A percentile compares a stretch with the other conserved stretches of the same genome.
Conservation (phyloP, 2,329 filamentous ascomycete genomes). For the Ophiocordyceps sinensis region DNA sequence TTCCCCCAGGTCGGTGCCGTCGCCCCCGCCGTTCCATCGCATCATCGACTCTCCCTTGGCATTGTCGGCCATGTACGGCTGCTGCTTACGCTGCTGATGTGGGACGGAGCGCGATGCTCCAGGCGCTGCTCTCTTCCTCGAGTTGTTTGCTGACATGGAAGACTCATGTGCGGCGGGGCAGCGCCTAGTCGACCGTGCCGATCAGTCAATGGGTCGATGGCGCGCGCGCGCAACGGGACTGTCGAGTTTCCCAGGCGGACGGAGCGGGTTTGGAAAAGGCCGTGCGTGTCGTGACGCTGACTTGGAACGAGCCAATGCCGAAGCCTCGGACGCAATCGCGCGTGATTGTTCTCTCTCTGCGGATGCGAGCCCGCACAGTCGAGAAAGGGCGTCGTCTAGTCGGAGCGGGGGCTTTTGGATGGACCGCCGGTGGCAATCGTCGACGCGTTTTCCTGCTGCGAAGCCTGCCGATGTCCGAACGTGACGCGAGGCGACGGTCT, state of each 20-base stretch:
- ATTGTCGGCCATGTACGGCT: slow-evolving; percentile 28
- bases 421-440: too few species aligned
- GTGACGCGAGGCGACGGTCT: too few species aligned
- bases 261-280: not conserved
- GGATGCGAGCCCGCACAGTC: too few species aligned
- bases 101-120: slow-evolving; percentile 52
- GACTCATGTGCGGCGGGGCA: not conserved
- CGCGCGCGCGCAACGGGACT: not conserved
- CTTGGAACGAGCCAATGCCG: not conserved
- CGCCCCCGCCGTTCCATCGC: slow-evolving; percentile 27
- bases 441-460: too few species aligned
- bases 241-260: not conserved
- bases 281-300: not conserved
- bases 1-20: slow-evolving; percentile 23
- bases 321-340: too few species aligned
- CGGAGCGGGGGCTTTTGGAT: too few species aligned
- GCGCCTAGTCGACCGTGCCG: not conserved
- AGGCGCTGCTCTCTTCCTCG: slow-evolving; percentile 61
- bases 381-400: too few species aligned
- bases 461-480: too few species aligned
- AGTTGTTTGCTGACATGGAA: slow-evolving; percentile 33
- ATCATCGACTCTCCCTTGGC: slow-evolving; percentile 32
- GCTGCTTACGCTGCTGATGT: slow-evolving; percentile 34
- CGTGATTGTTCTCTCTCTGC: too few species aligned
- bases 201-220: not conserved